phyloP scores from a whole-genome alignment of 2,329 filamentous ascomycete species.

The Xylariaceae sp. region DNA sequence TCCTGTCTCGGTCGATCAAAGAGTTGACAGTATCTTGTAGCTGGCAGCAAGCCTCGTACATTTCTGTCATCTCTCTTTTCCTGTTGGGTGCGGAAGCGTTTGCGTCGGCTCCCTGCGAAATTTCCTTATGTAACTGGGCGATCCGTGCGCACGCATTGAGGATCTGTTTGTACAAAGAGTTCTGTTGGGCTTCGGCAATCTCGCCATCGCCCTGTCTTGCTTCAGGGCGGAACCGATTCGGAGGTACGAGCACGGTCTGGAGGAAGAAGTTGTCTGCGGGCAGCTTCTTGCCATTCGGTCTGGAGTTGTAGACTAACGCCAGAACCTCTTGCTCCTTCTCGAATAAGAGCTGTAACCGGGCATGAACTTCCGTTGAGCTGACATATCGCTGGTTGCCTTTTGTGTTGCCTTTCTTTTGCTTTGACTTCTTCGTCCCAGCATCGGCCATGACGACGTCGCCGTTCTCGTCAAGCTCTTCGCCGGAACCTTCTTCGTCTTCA shows the following conservation, averaged over 20 bases:
- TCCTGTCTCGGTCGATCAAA: slow-evolving; percentile 85
- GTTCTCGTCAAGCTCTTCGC: slow-evolving; percentile 47
- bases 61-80: slow-evolving; percentile 62
- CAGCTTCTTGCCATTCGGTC: slow-evolving; percentile 57
- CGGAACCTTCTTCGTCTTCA: slow-evolving; percentile 36
- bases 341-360: slow-evolving; percentile 73
- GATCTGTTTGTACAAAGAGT: slow-evolving; percentile 80
- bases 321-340: slow-evolving; percentile 81
- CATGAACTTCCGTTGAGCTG: slow-evolving; percentile 76
- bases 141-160: slow-evolving; percentile 69
- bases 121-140: slow-evolving; percentile 66
- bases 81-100: slow-evolving; percentile 33
- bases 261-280: slow-evolving; percentile 92
- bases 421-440: slow-evolving; percentile 33
- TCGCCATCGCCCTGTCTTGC: slow-evolving; percentile 73
- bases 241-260: slow-evolving; percentile 77
- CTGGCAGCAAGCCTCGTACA: slow-evolving; percentile 75
- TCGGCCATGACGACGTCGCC: slow-evolving; percentile 56
- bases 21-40: slow-evolving; percentile 88
- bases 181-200: slow-evolving; percentile 83
- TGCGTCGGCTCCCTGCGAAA: slow-evolving; percentile 40
- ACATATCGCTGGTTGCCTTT: slow-evolving; percentile 63
- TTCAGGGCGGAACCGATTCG: slow-evolving; percentile 86
- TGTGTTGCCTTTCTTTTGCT: slow-evolving; percentile 34
- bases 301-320: slow-evolving; percentile 76